These are phyloP conservation scores for Metschnikowia orientalis DNA, from an alignment of 805 yeast genomes.

Conservation along the genomic window DNA sequence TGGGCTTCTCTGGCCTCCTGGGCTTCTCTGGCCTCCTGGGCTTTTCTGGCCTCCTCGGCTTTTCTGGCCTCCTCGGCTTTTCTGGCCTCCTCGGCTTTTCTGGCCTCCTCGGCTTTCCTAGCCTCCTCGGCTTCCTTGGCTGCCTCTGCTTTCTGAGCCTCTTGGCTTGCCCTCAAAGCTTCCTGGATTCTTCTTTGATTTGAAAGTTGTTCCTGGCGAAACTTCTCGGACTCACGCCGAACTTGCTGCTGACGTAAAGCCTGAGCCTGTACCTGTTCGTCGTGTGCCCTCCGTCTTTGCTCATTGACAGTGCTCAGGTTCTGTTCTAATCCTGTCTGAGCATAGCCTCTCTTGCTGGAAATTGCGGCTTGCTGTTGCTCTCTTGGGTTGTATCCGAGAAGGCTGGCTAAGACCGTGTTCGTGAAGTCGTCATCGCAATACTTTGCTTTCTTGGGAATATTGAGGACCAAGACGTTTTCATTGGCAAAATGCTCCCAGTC, in stretches of 20 bases:
- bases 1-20: constrained; percentile 10
- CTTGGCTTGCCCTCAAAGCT: constrained; percentile 8
- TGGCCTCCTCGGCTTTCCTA: constrained; percentile 8
- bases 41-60: constrained; percentile 8
- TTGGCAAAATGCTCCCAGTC: constrained; percentile 31
- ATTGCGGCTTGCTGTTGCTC: constrained; percentile 2
- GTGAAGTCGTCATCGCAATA: constrained; percentile 17
- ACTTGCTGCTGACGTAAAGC: no score
- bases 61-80: constrained; percentile 7
- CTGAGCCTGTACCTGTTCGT: no score
- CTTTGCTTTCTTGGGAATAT: constrained; percentile 29
- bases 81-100: constrained; percentile 4
- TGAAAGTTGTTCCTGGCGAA: not conserved
- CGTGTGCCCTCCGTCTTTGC: no score
- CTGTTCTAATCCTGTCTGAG: no score
- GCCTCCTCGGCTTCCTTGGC: constrained; percentile 6
- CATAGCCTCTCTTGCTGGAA: constrained; percentile 5
- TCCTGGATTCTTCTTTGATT: constrained; percentile 6
- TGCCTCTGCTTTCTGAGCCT: constrained; percentile 8
- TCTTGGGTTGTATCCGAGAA: constrained; percentile 8
- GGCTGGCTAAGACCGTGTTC: constrained; percentile 12
- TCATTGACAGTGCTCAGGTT: no score
- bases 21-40: constrained; percentile 8
- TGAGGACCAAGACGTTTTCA: constrained; percentile 32
- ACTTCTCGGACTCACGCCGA: constrained; percentile 6